These are phyloP conservation scores for Jaenimonas drosophilae DNA, from an alignment of 208 protist species.

Conservation along the genomic window DNA sequence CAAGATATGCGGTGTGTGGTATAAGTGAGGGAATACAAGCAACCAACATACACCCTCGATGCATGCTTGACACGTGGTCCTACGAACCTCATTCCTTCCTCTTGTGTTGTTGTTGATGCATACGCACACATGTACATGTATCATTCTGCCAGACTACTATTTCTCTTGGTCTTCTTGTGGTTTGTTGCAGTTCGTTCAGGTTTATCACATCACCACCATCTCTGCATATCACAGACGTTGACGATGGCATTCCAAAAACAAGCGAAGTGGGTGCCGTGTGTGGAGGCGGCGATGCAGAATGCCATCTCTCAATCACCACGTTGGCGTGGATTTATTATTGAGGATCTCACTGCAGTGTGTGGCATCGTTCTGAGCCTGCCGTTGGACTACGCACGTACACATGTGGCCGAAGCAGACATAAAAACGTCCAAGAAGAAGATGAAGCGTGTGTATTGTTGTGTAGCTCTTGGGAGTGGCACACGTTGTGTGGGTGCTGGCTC, in stretches of 20 bases:
- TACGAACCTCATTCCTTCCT: conserved; percentile 9
- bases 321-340: no score
- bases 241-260: conserved; percentile 2
- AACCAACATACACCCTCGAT: no score
- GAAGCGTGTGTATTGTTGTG: conserved; percentile 40
- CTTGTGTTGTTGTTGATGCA: background rate
- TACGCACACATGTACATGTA: background rate
- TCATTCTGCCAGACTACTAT: background rate
- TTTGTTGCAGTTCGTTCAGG: background rate
- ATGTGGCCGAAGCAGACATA: background rate
- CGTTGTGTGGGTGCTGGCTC: conserved; percentile 37
- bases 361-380: conserved; percentile 36
- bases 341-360: conserved; percentile 19
- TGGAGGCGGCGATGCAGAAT: conserved; percentile 7
- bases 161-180: background rate
- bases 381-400: background rate
- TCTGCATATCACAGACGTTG: background rate
- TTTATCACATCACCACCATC: background rate
- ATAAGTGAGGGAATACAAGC: no score
- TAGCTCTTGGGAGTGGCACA: conserved; percentile 69
- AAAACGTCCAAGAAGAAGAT: background rate
- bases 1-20: no score
- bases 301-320: background rate
- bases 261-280: conserved; percentile 3
- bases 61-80: no score